phyloP scores from a whole-genome alignment of 768 basidiomycete genomes.

The Termitomyces sp. region DNA sequence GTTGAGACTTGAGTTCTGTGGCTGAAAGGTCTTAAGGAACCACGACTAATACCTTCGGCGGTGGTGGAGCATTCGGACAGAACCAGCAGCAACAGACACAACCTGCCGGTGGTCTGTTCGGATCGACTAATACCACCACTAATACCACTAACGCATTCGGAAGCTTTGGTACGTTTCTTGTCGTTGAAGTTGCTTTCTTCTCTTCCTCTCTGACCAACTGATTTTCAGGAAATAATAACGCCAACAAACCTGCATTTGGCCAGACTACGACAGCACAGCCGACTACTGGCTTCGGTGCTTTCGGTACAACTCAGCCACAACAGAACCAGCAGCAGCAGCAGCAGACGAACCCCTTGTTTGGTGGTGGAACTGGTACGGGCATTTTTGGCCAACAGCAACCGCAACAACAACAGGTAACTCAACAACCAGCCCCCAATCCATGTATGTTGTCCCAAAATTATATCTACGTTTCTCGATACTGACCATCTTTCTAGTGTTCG shows the following conservation, averaged over 20 bases:
- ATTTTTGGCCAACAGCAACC: slow-evolving; percentile 37
- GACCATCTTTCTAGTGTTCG: slow-evolving; percentile 9
- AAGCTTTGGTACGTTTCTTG: slow-evolving; percentile 26
- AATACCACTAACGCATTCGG: slow-evolving; percentile 35
- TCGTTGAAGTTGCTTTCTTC: background rate
- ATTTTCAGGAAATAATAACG: slow-evolving; percentile 8
- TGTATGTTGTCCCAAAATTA: slow-evolving; percentile 26
- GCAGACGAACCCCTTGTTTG: slow-evolving; percentile 22
- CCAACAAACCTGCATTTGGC: slow-evolving; percentile 41
- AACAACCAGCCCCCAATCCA: slow-evolving; percentile 33
- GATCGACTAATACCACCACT: slow-evolving; percentile 23
- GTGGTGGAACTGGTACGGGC: slow-evolving; percentile 19
- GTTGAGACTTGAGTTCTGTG: background rate
- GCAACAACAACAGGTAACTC: slow-evolving; percentile 21
- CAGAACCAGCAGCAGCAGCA: slow-evolving; percentile 33
- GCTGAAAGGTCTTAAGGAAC: slow-evolving; percentile 6
- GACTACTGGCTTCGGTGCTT: slow-evolving; percentile 35
- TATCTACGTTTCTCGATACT: background rate
- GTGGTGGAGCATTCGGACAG: slow-evolving; percentile 30
- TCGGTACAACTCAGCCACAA: slow-evolving; percentile 30
- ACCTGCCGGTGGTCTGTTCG: slow-evolving; percentile 29
- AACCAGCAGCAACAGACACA: slow-evolving; percentile 30
- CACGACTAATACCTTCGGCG: slow-evolving; percentile 29
- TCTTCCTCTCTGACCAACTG: too few relatives aligned
- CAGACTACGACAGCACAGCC: slow-evolving; percentile 36